These are phyloP conservation scores for Wickerhamiella allomyrinae DNA, from an alignment of 805 yeast species.

Conservation along the genomic window DNA sequence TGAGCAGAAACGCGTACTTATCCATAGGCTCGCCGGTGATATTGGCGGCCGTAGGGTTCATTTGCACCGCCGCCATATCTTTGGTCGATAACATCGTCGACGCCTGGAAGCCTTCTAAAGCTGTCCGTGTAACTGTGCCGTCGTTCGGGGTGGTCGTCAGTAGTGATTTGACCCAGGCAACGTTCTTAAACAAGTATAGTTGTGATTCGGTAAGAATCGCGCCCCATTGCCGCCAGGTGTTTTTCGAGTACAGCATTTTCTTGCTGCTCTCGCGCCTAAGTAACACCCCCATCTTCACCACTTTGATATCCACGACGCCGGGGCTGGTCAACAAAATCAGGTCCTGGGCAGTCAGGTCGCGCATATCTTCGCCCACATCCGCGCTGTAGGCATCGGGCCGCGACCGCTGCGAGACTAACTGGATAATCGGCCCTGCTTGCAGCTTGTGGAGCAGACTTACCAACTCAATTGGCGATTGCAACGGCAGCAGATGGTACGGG, in stretches of 20 bases:
- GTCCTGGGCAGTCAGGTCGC: conserved; percentile 16
- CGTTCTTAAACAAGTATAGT: conserved; percentile 29
- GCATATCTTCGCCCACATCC: conserved; percentile 1
- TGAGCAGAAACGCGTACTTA: conserved; percentile 20
- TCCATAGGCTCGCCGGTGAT: conserved; percentile 6
- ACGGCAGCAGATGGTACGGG: background rate
- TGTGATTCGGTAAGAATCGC: conserved; percentile 29
- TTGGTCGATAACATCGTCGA: conserved; percentile 26
- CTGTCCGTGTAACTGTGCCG: conserved; percentile 19
- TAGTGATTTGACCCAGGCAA: conserved; percentile 23
- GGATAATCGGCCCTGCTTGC: conserved; percentile 14
- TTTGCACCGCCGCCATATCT: conserved; percentile 30
- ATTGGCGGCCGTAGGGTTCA: background rate
- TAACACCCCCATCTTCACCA: conserved; percentile 28
- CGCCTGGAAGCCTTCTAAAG: conserved; percentile 26
- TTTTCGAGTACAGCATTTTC: conserved; percentile 20
- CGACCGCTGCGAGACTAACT: conserved; percentile 26
- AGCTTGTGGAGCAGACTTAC: conserved; percentile 1
- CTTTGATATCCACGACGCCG: conserved; percentile 26
- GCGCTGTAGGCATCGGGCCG: conserved; percentile 25
- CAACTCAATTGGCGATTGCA: conserved; percentile 3
- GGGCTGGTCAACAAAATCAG: conserved; percentile 21
- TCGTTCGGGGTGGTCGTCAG: conserved; percentile 11
- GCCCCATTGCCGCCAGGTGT: conserved; percentile 30
- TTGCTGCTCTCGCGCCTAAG: conserved; percentile 23